Percentiles rank a stretch among this genome's conserved stretches.
Conservation (phyloP, 1,284 basidiomycete genomes). For the Apiotrichum montevideense region DNA sequence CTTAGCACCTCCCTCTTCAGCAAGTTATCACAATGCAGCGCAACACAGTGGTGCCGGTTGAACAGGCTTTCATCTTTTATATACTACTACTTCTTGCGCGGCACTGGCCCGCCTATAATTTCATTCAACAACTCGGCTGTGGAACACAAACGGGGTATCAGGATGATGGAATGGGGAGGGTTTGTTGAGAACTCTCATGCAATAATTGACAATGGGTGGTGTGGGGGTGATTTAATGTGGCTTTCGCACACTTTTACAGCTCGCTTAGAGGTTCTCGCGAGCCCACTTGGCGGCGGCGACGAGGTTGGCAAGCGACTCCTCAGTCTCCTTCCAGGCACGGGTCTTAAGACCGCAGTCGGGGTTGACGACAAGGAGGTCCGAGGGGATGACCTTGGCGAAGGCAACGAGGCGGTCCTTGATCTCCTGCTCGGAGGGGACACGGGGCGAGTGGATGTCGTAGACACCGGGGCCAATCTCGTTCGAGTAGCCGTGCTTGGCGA, state of each 20-base stretch:
- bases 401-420: slow-evolving; percentile 86
- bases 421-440: slow-evolving; percentile 89
- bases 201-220: slow-evolving; percentile 6
- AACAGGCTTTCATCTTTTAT: slow-evolving; percentile 45
- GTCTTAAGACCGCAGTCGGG: slow-evolving; percentile 79
- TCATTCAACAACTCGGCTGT: slow-evolving; percentile 17
- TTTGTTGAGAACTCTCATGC: slow-evolving; percentile 18
- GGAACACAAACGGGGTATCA: slow-evolving; percentile 18
- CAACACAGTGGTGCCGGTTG: slow-evolving; percentile 39
- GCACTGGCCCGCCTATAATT: slow-evolving; percentile 5
- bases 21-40: not conserved
- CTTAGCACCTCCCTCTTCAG: no score
- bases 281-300: slow-evolving; percentile 88
- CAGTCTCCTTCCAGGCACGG: slow-evolving; percentile 93
- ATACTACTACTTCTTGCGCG: slow-evolving; percentile 13
- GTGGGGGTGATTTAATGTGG: not conserved
- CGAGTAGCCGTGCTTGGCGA: slow-evolving; percentile 92
- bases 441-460: slow-evolving; percentile 98
- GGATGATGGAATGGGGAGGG: slow-evolving; percentile 19
- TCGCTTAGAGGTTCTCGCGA: slow-evolving; percentile 64
- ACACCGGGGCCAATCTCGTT: slow-evolving; percentile 99
- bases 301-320: slow-evolving; percentile 75
- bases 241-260: not conserved
- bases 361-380: slow-evolving; percentile 79
- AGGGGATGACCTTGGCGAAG: slow-evolving; percentile 74